These are phyloP conservation scores for Aspergillus sparsus DNA, from an alignment of 495 filamentous ascomycete genomes.

Conservation along the genomic window DNA sequence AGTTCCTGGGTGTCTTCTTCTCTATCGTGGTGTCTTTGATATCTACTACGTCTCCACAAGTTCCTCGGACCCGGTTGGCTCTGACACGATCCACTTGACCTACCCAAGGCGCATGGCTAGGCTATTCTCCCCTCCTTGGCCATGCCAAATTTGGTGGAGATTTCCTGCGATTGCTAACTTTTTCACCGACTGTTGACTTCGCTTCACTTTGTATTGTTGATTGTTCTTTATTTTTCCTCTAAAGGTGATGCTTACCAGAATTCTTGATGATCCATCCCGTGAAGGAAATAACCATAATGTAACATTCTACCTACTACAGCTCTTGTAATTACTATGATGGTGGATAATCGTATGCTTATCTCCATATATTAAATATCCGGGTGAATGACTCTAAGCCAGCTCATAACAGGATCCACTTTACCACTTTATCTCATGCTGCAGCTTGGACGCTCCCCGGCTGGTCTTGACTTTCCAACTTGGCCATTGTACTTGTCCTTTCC, in stretches of 20 bases:
- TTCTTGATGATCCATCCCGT: neutral
- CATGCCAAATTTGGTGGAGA: conserved; percentile 22
- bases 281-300: no score
- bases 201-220: neutral
- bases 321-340: no score
- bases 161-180: conserved; percentile 14
- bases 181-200: no score
- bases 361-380: neutral
- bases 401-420: neutral
- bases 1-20: no score
- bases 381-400: neutral
- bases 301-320: no score
- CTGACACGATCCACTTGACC: neutral
- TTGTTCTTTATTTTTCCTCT: neutral
- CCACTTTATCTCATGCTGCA: conserved; percentile 25
- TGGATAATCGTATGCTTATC: neutral
- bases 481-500: conserved; percentile 11
- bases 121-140: neutral
- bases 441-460: conserved; percentile 24
- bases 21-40: no score
- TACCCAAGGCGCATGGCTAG: conserved; percentile 4
- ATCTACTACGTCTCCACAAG: neutral
- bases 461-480: conserved; percentile 17
- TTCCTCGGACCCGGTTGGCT: neutral
- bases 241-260: neutral